Conservation (phyloP, 1,284 basidiomycete species). For the Ustilago bromivora region DNA sequence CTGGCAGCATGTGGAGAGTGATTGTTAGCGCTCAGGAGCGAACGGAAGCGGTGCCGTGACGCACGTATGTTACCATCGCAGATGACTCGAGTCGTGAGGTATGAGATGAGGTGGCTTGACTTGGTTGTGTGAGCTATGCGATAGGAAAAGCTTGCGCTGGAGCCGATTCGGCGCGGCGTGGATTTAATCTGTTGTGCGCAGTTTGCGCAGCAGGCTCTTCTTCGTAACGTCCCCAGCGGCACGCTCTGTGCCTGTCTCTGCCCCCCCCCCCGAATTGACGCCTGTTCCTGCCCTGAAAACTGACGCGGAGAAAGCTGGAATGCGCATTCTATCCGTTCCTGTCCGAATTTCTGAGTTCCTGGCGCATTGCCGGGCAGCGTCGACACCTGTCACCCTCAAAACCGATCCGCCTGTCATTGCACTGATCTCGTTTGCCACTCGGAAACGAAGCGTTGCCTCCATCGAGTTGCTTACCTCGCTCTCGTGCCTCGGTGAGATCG, state of each 20-base stretch:
- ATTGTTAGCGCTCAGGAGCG: not conserved
- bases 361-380: not conserved
- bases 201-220: not conserved
- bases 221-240: not conserved
- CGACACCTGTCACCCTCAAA: constrained; percentile 6
- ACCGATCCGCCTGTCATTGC: not conserved
- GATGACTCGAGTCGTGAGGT: no score
- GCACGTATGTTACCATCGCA: no score
- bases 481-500: not conserved
- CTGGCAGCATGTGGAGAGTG: not conserved
- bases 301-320: not conserved
- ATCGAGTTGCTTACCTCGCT: not conserved
- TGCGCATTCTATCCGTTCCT: not conserved
- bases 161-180: not conserved
- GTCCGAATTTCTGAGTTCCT: not conserved
- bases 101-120: not conserved
- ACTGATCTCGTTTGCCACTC: not conserved
- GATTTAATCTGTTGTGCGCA: not conserved
- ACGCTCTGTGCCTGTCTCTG: not conserved
- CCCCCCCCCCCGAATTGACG: not conserved
- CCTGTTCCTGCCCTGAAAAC: not conserved
- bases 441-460: not conserved
- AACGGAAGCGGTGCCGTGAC: not conserved
- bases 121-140: not conserved
- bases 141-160: not conserved